phyloP scores from a whole-genome alignment of 176 grass and related monocot genomes.

The Triticum urartu region DNA sequence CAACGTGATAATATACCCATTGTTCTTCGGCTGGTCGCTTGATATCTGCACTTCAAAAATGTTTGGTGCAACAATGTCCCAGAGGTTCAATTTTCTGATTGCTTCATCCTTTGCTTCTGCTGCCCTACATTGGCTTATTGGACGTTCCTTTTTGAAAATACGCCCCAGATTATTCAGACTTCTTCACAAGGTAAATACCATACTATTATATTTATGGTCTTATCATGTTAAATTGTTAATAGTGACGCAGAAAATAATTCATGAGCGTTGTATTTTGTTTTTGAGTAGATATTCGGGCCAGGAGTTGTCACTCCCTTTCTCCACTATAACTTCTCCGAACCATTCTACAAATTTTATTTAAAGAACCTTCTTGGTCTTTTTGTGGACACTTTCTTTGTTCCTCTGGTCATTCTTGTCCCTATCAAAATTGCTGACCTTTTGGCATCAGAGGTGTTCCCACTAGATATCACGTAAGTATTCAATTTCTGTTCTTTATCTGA shows the following conservation, averaged over 20 bases:
- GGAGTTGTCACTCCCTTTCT: conserved; percentile 25
- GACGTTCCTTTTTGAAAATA: background rate
- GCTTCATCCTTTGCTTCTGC: conserved; percentile 37
- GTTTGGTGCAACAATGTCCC: conserved; percentile 30
- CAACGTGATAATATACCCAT: conserved; percentile 1
- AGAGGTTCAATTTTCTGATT: conserved; percentile 25
- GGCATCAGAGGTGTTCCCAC: conserved; percentile 27
- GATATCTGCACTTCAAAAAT: conserved; percentile 43
- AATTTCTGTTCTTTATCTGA: background rate
- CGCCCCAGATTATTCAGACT: background rate
- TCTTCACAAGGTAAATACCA: conserved; percentile 18
- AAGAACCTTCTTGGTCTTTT: conserved; percentile 3
- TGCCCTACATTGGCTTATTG: conserved; percentile 40
- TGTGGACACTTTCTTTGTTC: conserved; percentile 8
- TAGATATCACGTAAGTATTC: conserved; percentile 30
- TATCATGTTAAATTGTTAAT: background rate
- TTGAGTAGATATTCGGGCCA: conserved; percentile 11
- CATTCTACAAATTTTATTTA: conserved; percentile 36
- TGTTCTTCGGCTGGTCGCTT: conserved; percentile 35
- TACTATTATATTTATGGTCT: background rate
- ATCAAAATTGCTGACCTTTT: conserved; percentile 25
- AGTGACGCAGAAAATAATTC: background rate
- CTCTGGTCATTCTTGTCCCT: conserved; percentile 37
- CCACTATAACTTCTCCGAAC: background rate
- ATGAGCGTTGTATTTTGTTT: background rate